Evolutionary conservation across 306 rosid species (phyloP).

Genomic region (Casuarina glauca): DNA sequence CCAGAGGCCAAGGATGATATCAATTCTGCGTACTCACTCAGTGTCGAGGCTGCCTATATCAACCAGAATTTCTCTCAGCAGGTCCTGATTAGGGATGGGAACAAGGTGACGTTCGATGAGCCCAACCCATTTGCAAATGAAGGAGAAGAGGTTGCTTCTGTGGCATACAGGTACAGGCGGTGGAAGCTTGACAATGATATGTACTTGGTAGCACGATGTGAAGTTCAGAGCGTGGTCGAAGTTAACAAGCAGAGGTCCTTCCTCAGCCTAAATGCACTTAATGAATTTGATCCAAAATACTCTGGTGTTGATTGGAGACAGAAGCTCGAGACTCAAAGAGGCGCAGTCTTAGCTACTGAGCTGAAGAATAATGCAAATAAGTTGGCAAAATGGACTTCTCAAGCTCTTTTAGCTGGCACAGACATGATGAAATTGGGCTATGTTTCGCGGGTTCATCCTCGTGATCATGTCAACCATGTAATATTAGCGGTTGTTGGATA

Average conservation of each 20-base stretch:
- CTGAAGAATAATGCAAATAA: conserved; percentile 94
- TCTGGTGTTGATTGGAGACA: conserved; percentile 95
- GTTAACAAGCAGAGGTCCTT: conserved; percentile 80
- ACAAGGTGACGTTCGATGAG: conserved; percentile 79
- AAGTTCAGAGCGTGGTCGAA: conserved; percentile 92
- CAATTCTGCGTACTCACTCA: conserved; percentile 72
- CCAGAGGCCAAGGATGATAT: conserved; percentile 96
- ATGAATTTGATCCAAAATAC: conserved; percentile 89
- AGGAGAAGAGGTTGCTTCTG: conserved; percentile 92
- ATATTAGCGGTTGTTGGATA: conserved; percentile 88
- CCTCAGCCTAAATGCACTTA: conserved; percentile 84
- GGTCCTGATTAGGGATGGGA: conserved; percentile 73
- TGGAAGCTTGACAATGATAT: conserved; percentile 90
- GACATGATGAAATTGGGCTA: conserved; percentile 96
- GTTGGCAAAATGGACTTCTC: conserved; percentile 96
- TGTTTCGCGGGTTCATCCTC: conserved; percentile 96
- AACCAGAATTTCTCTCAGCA: conserved; percentile 95
- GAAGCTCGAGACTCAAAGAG: conserved; percentile 96
- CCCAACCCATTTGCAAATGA: conserved; percentile 90
- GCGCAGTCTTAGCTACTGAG: conserved; percentile 97
- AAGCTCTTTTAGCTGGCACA: conserved; percentile 74
- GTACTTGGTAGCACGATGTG: conserved; percentile 87
- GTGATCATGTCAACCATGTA: conserved; percentile 89
- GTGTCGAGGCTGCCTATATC: conserved; percentile 85
- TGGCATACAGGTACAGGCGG: conserved; percentile 78